These are phyloP conservation scores for Metschnikowia santaceciliae DNA, from an alignment of 805 yeast genomes.

Conservation along the genomic window DNA sequence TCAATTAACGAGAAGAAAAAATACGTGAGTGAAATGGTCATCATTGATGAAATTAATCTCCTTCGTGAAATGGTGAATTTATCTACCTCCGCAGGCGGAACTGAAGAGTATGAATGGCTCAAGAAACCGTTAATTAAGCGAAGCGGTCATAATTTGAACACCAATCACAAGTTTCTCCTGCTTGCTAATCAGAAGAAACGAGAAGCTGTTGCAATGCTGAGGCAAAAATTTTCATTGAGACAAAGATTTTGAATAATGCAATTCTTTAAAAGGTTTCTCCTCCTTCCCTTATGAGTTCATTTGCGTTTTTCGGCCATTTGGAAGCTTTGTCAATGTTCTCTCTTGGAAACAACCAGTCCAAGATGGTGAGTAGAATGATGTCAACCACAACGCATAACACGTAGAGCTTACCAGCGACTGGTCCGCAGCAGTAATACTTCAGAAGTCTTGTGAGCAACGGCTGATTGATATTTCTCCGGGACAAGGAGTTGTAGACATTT, in stretches of 20 bases:
- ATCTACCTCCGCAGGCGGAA: background rate
- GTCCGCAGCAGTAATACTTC: slow-evolving; percentile 65
- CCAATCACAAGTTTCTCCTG: background rate
- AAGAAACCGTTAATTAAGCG: background rate
- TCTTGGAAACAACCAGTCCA: slow-evolving; percentile 71
- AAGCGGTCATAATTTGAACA: background rate
- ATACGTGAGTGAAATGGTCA: slow-evolving; percentile 28
- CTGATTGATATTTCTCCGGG: slow-evolving; percentile 40
- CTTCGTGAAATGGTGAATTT: slow-evolving; percentile 33
- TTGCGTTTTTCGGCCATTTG: slow-evolving; percentile 64
- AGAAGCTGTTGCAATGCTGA: background rate
- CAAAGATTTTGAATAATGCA: background rate
- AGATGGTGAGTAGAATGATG: slow-evolving; percentile 53
- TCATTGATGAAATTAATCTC: slow-evolving; percentile 43
- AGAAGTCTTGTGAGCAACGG: slow-evolving; percentile 57
- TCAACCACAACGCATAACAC: slow-evolving; percentile 81
- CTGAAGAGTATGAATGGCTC: background rate
- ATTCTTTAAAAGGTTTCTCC: background rate
- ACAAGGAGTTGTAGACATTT: slow-evolving; percentile 60
- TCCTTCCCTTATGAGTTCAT: background rate
- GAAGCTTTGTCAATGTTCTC: slow-evolving; percentile 65
- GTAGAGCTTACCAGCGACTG: slow-evolving; percentile 83
- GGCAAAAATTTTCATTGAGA: background rate
- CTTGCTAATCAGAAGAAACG: background rate
- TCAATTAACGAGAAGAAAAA: slow-evolving; percentile 31